phyloP scores from a whole-genome alignment of 768 basidiomycete genomes.

The Termitomyces sp. region DNA sequence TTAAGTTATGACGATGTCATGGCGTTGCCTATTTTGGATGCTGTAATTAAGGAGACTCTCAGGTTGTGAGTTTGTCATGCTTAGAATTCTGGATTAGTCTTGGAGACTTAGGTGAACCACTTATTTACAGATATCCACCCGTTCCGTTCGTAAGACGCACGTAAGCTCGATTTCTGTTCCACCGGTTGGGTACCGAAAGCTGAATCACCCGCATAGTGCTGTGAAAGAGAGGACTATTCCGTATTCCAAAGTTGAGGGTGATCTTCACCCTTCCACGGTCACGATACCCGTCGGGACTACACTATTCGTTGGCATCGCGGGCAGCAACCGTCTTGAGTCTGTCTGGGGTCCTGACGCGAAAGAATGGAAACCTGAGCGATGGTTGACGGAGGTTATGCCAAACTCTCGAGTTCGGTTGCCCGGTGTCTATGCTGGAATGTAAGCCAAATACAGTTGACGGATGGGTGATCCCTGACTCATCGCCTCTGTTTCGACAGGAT shows the following conservation, averaged over 20 bases:
- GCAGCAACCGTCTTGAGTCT: slow-evolving; percentile 43
- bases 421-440: slow-evolving; percentile 51
- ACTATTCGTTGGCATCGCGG: slow-evolving; percentile 44
- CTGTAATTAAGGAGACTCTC: slow-evolving; percentile 45
- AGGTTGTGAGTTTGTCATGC: slow-evolving; percentile 29
- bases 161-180: slow-evolving; percentile 23
- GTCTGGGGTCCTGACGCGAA: slow-evolving; percentile 48
- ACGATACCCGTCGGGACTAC: slow-evolving; percentile 45
- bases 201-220: slow-evolving; percentile 25
- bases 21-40: slow-evolving; percentile 38
- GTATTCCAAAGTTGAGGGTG: slow-evolving; percentile 22
- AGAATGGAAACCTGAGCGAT: slow-evolving; percentile 54
- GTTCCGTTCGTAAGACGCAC: slow-evolving; percentile 43
- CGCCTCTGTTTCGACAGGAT: slow-evolving; percentile 30
- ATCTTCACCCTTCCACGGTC: slow-evolving; percentile 27
- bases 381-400: slow-evolving; percentile 29
- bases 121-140: slow-evolving; percentile 35
- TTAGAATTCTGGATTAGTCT: neutral
- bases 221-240: slow-evolving; percentile 41
- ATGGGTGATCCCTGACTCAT: neutral
- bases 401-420: slow-evolving; percentile 31
- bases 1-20: slow-evolving; percentile 34
- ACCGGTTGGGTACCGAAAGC: neutral
- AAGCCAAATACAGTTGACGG: slow-evolving; percentile 18
- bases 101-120: neutral